Percentiles rank a stretch among this genome's conserved stretches.
phyloP scores from a whole-genome alignment of 306 rosid genomes.

The Vicia sativa region DNA sequence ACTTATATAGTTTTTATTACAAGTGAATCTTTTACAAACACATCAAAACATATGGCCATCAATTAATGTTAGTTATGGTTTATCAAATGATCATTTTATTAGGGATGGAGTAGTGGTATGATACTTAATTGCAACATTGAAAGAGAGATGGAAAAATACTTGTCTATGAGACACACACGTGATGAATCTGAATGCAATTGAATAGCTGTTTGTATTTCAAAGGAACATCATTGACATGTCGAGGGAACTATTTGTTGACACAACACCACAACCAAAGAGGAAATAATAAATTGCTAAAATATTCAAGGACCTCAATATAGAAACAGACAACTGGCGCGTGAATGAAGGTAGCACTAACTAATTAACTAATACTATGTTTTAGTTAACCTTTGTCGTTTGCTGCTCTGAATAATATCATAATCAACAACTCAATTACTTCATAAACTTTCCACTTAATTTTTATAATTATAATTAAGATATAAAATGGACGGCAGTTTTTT shows the following conservation, averaged over 20 bases:
- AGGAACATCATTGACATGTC: constrained; percentile 58
- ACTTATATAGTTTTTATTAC: too few relatives aligned
- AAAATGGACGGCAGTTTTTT: background rate
- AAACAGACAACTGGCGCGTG: background rate
- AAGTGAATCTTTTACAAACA: too few relatives aligned
- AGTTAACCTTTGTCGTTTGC: too few relatives aligned
- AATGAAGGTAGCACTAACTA: background rate
- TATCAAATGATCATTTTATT: background rate
- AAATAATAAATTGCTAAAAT: background rate
- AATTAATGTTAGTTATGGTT: too few relatives aligned
- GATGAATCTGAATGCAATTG: constrained; percentile 49
- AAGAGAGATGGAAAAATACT: constrained; percentile 18
- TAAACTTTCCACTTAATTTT: background rate
- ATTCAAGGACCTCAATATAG: background rate
- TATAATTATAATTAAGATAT: background rate
- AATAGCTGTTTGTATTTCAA: constrained; percentile 49
- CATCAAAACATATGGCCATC: too few relatives aligned
- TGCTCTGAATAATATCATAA: too few relatives aligned
- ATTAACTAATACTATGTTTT: too few relatives aligned
- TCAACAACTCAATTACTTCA: background rate
- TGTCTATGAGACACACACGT: constrained; percentile 45
- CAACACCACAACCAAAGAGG: constrained; percentile 48
- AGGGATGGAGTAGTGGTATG: background rate
- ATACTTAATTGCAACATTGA: background rate
- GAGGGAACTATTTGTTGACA: constrained; percentile 56